Evolutionary conservation across 140 eudicot species (phyloP), one percentile per base, ranked within the genome.

Genomic region (Erigeron philadelphicus): DNA sequence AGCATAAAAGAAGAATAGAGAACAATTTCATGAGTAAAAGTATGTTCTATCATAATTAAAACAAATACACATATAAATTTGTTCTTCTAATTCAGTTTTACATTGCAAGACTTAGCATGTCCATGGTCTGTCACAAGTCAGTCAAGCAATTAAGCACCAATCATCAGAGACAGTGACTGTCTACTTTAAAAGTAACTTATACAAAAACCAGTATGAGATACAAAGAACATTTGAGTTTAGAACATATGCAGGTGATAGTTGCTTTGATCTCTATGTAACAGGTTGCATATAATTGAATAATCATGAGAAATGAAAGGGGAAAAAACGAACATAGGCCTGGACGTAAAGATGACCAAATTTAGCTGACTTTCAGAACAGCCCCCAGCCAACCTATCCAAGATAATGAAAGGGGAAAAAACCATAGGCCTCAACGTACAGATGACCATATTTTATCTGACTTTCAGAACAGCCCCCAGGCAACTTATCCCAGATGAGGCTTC

Each of bases 121-220:
- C 77, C 64, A n/a, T 52, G 46, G 43, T 63, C n/a, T 63, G 56
- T 52, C 49, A 52, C 71, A 25, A 50, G 16, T 50, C 60, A 15
- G 68, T 71, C 68, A 21, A 58, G 15, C 60, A 71, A 49, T 61
- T 71, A 35, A 46, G 68, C 38, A 49, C 50, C 61, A 46, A 35
- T 47, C 61, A 72, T 61, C 61, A 61, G 35, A 6, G 41, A 48
- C 38, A 31, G 38, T 31, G 38, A 31, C 53, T 58, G 35, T 45
- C 59, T 48, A 56, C 66, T 44, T 42, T 8, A 46, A 44, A 71
- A 59, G n/a, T 40, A 4, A 64, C 48, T 40, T 63, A 41, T 40
- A 58, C 8, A 58, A 10, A 59, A 16, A 16, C 31, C 65, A 70
- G n/a, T 10, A 18, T 43, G 35, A 57, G 43, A 43, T 49, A 50